These are phyloP conservation scores for Monilinia fructigena DNA, from an alignment of 2,329 filamentous ascomycete species.

Conservation along the genomic window DNA sequence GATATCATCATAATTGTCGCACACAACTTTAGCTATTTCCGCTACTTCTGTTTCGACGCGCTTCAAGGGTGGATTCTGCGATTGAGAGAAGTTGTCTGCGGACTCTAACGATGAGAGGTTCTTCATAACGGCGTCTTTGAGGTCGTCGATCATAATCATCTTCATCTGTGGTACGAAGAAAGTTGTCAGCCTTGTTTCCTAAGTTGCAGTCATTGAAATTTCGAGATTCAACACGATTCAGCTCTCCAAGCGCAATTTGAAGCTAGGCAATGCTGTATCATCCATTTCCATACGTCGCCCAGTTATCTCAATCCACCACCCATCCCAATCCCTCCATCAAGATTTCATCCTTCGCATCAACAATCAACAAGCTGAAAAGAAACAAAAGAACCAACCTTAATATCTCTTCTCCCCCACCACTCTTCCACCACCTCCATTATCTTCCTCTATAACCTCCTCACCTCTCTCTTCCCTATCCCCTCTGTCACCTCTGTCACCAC, in stretches of 20 bases:
- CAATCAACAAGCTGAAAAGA: not conserved
- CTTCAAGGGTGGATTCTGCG: slow-evolving; percentile 77
- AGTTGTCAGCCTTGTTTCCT: slow-evolving; percentile 34
- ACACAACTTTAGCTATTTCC: slow-evolving; percentile 71
- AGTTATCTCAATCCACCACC: too few species aligned
- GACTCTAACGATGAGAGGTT: slow-evolving; percentile 68
- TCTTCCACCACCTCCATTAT: slow-evolving; percentile 34
- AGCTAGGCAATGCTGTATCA: too few species aligned
- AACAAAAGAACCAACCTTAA: slow-evolving; percentile 57
- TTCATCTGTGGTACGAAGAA: slow-evolving; percentile 54
- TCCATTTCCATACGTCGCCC: not conserved
- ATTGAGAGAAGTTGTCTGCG: slow-evolving; percentile 77
- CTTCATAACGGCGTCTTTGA: slow-evolving; percentile 71
- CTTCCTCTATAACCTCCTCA: slow-evolving; percentile 41
- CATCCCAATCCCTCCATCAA: too few species aligned
- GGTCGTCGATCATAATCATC: slow-evolving; percentile 74
- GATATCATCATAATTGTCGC: slow-evolving; percentile 83
- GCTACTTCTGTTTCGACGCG: slow-evolving; percentile 76
- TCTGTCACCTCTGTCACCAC: not conserved
- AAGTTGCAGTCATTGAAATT: not conserved
- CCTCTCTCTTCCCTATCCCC: slow-evolving; percentile 9
- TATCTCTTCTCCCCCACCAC: slow-evolving; percentile 58
- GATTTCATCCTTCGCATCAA: not conserved
- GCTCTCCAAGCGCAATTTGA: not conserved
- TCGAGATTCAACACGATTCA: not conserved